A percentile compares a stretch with the other conserved stretches of the same genome.
Conservation (phyloP, 805 yeast species). For the Candida railenensis region DNA sequence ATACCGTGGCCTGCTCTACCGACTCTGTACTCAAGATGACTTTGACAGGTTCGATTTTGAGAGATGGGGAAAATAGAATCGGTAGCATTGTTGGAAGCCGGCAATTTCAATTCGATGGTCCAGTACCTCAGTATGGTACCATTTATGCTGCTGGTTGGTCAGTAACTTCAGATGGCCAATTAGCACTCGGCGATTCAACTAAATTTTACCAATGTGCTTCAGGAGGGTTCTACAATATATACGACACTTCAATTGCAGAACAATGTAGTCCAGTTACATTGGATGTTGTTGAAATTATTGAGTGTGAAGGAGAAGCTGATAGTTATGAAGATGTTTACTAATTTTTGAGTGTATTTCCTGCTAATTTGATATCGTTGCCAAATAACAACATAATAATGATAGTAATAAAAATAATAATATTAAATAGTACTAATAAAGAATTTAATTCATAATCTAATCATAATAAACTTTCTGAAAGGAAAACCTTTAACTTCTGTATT, state of each 20-base stretch:
- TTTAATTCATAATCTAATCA: background rate
- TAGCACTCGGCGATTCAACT: slow-evolving; percentile 30
- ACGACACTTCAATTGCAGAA: slow-evolving; percentile 29
- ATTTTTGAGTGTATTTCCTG: background rate
- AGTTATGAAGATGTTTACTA: too few species aligned
- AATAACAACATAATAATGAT: too few species aligned
- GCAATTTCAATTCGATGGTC: slow-evolving; percentile 44
- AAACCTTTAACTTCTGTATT: slow-evolving; percentile 8
- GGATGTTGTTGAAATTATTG: slow-evolving; percentile 35
- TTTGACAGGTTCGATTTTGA: slow-evolving; percentile 27
- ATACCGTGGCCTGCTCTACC: slow-evolving; percentile 27
- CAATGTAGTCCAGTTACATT: slow-evolving; percentile 38
- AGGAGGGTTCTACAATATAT: slow-evolving; percentile 39
- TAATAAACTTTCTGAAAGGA: background rate
- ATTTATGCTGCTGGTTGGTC: slow-evolving; percentile 41
- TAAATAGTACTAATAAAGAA: background rate
- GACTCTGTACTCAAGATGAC: slow-evolving; percentile 26
- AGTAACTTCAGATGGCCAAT: slow-evolving; percentile 29
- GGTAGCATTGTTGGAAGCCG: slow-evolving; percentile 38
- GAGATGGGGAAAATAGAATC: slow-evolving; percentile 30
- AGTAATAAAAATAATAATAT: too few species aligned
- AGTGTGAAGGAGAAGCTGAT: slow-evolving; percentile 15
- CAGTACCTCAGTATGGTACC: slow-evolving; percentile 38
- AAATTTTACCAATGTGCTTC: slow-evolving; percentile 39
- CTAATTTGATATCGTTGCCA: too few species aligned